A percentile compares a stretch with the other conserved stretches of the same genome.
phyloP scores from a whole-genome alignment of 73 alveolate genomes.

The Effrenium voratum region DNA sequence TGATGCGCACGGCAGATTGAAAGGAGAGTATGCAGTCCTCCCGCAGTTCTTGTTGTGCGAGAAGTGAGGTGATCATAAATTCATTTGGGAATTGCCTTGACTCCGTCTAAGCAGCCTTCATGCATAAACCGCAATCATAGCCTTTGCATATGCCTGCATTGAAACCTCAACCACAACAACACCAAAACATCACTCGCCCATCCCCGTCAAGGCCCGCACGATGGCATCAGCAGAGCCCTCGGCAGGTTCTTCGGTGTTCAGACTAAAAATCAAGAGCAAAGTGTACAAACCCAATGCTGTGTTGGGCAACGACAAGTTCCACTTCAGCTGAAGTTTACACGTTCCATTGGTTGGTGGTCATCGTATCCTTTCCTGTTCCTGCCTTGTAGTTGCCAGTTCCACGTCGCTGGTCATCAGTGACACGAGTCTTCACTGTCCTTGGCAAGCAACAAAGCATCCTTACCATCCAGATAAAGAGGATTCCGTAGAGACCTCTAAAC shows the following conservation, averaged over 20 bases:
- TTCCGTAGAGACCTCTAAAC: background rate
- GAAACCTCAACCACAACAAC: too few relatives aligned
- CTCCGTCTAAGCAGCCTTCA: background rate
- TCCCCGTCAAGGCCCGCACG: background rate
- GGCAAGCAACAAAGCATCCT: background rate
- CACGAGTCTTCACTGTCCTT: constrained; percentile 96
- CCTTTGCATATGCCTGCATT: background rate
- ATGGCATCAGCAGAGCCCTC: constrained; percentile 80
- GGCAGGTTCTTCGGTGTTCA: background rate
- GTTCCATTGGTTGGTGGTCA: too few relatives aligned
- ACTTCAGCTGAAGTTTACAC: too few relatives aligned
- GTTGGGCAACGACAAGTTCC: background rate
- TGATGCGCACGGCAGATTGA: too few relatives aligned
- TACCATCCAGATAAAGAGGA: background rate
- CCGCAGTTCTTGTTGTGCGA: background rate
- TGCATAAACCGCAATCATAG: background rate
- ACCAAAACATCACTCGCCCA: too few relatives aligned
- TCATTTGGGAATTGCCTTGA: background rate
- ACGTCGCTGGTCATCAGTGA: constrained; percentile 96
- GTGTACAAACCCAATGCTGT: background rate
- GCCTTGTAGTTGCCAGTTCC: constrained; percentile 95
- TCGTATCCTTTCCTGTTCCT: background rate
- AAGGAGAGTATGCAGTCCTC: too few relatives aligned
- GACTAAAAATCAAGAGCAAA: background rate
- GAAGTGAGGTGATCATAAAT: background rate